Evolutionary conservation across 257 asterid genomes (phyloP), one percentile per base, ranked within the genome.

Genomic region (Galeopsis tetrahit): DNA sequence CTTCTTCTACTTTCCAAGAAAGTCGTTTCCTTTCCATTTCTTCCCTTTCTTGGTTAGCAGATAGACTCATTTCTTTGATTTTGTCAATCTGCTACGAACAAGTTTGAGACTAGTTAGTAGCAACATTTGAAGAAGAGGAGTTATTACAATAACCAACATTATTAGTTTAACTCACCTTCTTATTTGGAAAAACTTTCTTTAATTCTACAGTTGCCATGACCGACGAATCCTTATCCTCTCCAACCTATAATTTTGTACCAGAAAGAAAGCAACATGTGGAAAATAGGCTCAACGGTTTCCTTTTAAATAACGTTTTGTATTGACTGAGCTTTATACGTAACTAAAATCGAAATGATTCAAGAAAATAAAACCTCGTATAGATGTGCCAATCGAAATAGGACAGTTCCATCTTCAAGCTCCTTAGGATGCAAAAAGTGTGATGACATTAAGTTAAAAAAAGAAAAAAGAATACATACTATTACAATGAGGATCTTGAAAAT

Each of bases 311-410:
- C 2, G 5, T 17, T 6, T 17, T 17, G 13, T 17, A 53, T 55
- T 7, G 13, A 1, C 4, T 2, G 35, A 55, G 61, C 61, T 55
- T 55, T 17, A 10, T 13, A 40, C 44, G 11, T 10, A 15, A 51
- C 14, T 51, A 51, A 51, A 51, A 51, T n/a, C 59, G 1, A 7
- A 55, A 75, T n/a, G 56, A 59, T 51, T 39, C 42, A 63, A 51
- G 77, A 69, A 63, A 43, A 69, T 35, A 61, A 56, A 82, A 94
- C 98, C 99, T 95, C 99, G 55, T 87, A 95, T 85, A 95, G 66
- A 84, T 95, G 99, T 21, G 98, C 98, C 84, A 95, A 78, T 0
- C 99, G 97, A 36, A 95, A 84, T 60, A 95, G 88, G 51, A 86
- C 91, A 3, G 66, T 77, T 51, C 89, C 84, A 11, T 87, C 88